Percentiles rank a stretch among this genome's conserved stretches.
Evolutionary conservation across 768 basidiomycete genomes (phyloP).

Genomic region (Neoboletus magnificus): DNA sequence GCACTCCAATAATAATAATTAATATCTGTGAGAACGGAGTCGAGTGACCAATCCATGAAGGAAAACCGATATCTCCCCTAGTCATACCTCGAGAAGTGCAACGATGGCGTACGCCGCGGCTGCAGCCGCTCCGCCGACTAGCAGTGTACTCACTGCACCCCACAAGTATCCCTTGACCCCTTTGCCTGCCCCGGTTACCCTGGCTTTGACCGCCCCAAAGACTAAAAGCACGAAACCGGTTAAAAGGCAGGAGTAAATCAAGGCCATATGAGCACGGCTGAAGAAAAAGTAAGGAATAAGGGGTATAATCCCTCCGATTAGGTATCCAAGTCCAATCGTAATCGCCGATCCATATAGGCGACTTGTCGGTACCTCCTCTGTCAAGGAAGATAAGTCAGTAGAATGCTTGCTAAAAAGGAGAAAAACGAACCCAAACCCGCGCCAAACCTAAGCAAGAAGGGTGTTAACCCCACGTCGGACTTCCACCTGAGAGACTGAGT

Average conservation of each 20-base stretch:
- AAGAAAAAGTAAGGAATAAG: slow-evolving; percentile 93
- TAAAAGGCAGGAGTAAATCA: slow-evolving; percentile 72
- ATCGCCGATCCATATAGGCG: slow-evolving; percentile 88
- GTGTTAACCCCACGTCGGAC: slow-evolving; percentile 80
- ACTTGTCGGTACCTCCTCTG: slow-evolving; percentile 85
- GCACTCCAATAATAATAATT: not conserved
- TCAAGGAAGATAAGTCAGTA: not conserved
- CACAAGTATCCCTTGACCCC: slow-evolving; percentile 70
- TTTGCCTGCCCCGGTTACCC: slow-evolving; percentile 76
- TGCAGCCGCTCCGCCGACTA: slow-evolving; percentile 89
- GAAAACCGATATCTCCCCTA: not conserved
- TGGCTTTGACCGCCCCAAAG: slow-evolving; percentile 90
- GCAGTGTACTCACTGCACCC: slow-evolving; percentile 82
- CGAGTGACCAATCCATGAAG: not conserved
- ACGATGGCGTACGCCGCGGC: slow-evolving; percentile 66
- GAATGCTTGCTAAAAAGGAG: not conserved
- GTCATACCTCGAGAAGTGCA: slow-evolving; percentile 40
- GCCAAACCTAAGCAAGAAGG: slow-evolving; percentile 96
- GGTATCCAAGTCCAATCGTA: slow-evolving; percentile 94
- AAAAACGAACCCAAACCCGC: slow-evolving; percentile 71
- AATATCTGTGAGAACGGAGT: not conserved
- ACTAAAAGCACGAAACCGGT: slow-evolving; percentile 84
- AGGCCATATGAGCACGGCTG: slow-evolving; percentile 57
- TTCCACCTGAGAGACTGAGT: slow-evolving; percentile 59
- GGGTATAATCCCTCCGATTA: slow-evolving; percentile 90